phyloP scores from a whole-genome alignment of 441 rosid genomes.

The Eruca vesicaria region DNA sequence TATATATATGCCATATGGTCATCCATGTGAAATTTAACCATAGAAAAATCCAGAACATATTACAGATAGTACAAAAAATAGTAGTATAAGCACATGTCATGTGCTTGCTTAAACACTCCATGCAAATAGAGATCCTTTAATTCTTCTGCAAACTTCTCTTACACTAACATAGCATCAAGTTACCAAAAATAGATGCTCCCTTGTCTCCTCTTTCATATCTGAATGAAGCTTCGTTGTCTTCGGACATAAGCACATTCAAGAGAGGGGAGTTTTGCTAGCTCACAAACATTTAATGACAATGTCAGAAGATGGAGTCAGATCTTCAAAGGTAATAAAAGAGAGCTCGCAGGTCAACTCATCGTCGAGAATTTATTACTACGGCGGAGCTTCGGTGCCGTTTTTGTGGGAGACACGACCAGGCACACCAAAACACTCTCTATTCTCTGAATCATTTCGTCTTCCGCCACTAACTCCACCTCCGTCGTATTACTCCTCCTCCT shows the following conservation, averaged over 20 bases:
- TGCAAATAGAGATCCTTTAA: constrained; percentile 35
- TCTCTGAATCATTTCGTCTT: constrained; percentile 33
- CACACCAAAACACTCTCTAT: constrained; percentile 62
- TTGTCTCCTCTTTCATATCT: constrained; percentile 24
- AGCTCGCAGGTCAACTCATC: constrained; percentile 54
- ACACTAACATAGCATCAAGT: constrained; percentile 22
- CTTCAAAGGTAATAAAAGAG: constrained; percentile 58
- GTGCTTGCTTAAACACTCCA: constrained; percentile 26
- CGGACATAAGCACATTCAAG: constrained; percentile 12
- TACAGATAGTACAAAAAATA: neutral
- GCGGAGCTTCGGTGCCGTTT: constrained; percentile 64
- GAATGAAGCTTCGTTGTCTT: constrained; percentile 28
- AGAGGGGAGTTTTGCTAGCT: neutral
- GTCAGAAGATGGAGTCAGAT: constrained; percentile 35
- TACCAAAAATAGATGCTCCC: constrained; percentile 30
- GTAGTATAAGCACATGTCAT: constrained; percentile 27
- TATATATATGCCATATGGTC: neutral
- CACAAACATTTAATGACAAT: constrained; percentile 19
- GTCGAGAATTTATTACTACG: constrained; percentile 60
- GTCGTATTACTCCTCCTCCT: constrained; percentile 36
- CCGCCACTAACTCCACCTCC: constrained; percentile 86
- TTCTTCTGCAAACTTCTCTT: constrained; percentile 40
- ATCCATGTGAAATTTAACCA: constrained; percentile 26
- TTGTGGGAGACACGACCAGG: constrained; percentile 82
- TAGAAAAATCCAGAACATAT: constrained; percentile 8